Conservation (phyloP, 805 yeast genomes). For the Maudiozyma bulderi region DNA sequence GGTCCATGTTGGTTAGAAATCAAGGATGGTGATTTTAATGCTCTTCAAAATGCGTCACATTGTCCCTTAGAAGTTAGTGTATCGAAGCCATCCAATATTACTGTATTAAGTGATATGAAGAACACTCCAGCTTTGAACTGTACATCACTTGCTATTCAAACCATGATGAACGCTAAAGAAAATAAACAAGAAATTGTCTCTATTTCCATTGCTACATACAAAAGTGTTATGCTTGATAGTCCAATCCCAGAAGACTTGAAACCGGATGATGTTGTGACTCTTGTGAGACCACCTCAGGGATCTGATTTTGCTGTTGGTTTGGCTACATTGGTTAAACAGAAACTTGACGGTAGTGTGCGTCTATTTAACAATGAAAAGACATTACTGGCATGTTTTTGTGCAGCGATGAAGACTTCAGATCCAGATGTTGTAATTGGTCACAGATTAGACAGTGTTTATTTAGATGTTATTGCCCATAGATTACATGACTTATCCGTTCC, state of each 20-base stretch:
- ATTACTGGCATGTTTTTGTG: constrained; percentile 64
- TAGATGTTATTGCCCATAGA: constrained; percentile 75
- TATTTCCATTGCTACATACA: constrained; percentile 65
- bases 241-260: constrained; percentile 52
- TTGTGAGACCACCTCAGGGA: constrained; percentile 68
- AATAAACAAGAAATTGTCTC: constrained; percentile 84
- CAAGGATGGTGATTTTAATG: constrained; percentile 47
- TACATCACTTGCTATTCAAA: constrained; percentile 69
- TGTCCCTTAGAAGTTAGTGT: constrained; percentile 70
- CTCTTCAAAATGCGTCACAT: constrained; percentile 60
- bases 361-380: constrained; percentile 66
- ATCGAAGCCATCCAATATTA: constrained; percentile 36
- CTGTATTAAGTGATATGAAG: constrained; percentile 37
- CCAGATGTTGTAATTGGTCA: constrained; percentile 92
- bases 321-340: constrained; percentile 47
- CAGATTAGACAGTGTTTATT: constrained; percentile 62
- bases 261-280: constrained; percentile 57
- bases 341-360: constrained; percentile 37
- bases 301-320: constrained; percentile 71
- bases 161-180: constrained; percentile 62
- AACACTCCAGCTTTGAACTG: constrained; percentile 61
- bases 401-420: constrained; percentile 62
- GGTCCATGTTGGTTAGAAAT: constrained; percentile 96
- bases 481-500: constrained; percentile 64
- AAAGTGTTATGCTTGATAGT: constrained; percentile 62